Conservation (phyloP, 1,284 basidiomycete genomes). For the Ganoderma sinense region DNA sequence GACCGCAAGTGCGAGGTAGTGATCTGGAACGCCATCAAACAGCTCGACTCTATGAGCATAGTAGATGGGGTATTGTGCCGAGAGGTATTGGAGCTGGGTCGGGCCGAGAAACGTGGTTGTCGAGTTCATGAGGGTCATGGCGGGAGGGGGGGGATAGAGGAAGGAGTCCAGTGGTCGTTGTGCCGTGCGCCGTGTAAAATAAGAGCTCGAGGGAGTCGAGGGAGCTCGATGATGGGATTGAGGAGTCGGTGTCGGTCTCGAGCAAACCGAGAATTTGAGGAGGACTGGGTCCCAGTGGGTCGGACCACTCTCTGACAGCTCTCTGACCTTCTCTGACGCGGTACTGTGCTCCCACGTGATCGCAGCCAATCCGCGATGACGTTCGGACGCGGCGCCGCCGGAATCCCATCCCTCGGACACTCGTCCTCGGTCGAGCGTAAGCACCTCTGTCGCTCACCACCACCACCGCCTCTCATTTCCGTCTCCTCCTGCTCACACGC, state of each 20-base stretch:
- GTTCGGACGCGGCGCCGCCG: no score
- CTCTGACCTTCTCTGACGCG: no score
- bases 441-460: background rate
- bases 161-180: background rate
- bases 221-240: background rate
- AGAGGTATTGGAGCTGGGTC: slow-evolving; percentile 36
- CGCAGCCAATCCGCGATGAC: background rate
- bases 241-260: slow-evolving; percentile 7
- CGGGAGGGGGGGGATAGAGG: background rate
- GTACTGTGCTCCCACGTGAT: slow-evolving; percentile 9
- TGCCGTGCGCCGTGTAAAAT: background rate
- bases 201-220: background rate
- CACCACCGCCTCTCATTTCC: background rate
- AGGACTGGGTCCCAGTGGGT: background rate
- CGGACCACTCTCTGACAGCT: slow-evolving; percentile 2
- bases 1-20: slow-evolving; percentile 73
- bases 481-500: slow-evolving; percentile 1
- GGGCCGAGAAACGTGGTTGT: slow-evolving; percentile 33
- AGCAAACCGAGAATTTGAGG: slow-evolving; percentile 19
- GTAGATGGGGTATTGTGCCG: slow-evolving; percentile 36
- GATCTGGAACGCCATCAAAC: slow-evolving; percentile 58
- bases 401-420: background rate
- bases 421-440: background rate
- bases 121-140: slow-evolving; percentile 33
- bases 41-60: slow-evolving; percentile 33